A percentile compares a stretch with the other conserved stretches of the same genome.
phyloP scores from a whole-genome alignment of 768 basidiomycete species.

The Bullera alba region DNA sequence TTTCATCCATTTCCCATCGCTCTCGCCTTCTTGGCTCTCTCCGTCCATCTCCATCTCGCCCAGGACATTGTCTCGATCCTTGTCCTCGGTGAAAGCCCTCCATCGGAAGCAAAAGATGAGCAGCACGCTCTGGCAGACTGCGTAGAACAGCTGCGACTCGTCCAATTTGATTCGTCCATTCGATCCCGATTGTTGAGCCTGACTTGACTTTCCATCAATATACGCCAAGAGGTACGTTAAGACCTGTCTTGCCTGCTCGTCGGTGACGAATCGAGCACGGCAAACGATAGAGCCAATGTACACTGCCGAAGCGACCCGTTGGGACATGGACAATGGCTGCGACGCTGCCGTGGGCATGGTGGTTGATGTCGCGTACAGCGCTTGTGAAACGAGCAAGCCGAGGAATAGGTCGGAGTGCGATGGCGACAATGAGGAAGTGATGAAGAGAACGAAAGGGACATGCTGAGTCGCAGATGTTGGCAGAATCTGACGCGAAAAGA shows the following conservation, averaged over 20 bases:
- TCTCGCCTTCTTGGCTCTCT: constrained; percentile 15
- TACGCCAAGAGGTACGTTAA: constrained; percentile 80
- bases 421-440: constrained; percentile 81
- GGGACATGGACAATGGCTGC: constrained; percentile 51
- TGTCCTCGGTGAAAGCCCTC: constrained; percentile 60
- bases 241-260: constrained; percentile 64
- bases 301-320: constrained; percentile 82
- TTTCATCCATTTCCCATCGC: constrained; percentile 67
- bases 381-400: constrained; percentile 86
- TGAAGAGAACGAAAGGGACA: constrained; percentile 94
- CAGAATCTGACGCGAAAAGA: constrained; percentile 88
- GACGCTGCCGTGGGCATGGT: constrained; percentile 33
- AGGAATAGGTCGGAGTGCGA: constrained; percentile 89
- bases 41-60: constrained; percentile 40
- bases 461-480: constrained; percentile 95
- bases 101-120: constrained; percentile 97
- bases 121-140: constrained; percentile 83
- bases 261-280: constrained; percentile 76
- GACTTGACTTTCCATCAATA: constrained; percentile 64
- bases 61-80: constrained; percentile 52
- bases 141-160: constrained; percentile 71
- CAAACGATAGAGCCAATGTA: constrained; percentile 90
- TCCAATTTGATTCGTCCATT: constrained; percentile 51
- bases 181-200: too few relatives aligned
- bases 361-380: constrained; percentile 59